Base-by-base conservation (phyloP, 2,329 filamentous ascomycete genomes). In the Fusarium anguioides region DNA sequence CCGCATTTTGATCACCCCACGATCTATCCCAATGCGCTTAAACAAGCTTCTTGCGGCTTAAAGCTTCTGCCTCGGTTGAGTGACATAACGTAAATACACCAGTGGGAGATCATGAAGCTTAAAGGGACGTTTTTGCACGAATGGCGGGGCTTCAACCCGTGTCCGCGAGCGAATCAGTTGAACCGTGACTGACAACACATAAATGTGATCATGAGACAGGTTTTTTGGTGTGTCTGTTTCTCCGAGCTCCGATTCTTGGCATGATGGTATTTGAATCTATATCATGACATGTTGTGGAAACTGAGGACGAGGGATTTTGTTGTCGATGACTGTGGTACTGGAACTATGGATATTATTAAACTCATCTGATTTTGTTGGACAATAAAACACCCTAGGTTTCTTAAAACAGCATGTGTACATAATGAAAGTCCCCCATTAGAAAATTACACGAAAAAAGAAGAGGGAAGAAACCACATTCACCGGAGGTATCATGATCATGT, bases 41-140 rank as follows among this genome's bases (percentile, higher is more conserved):
- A 21, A 26, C 50, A 29, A 58, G 42, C 39, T 56, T 48, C 63
- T 55, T 50, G 45, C 53, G 47, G 39, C 27, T 37, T 39, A 46
- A 62, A 52, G 60, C 63, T 49, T 47, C 66, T 42, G 55, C 36
- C 39, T 39, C 45, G 40, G 66, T 44, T 47, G 60, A 60, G 48
- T 36, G 27, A 53, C 41, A 40, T 39, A 52, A 27, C 11, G 8
- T 24, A 31, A 36, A 20, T 35, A 52, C 29, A 27, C 49, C 48
- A 45, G 23, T 46, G 44, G 26, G 24, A 41, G 31, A 52, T 59
- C 36, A 26, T 27, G 46, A 57, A 57, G 60, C 40, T 53, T 45
- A 41, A 54, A 57, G 33, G 10, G 24, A n/a, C 51, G 41, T 64
- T 68, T 71, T 68, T 50, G 61, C 67, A 61, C 64, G 61, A 68